Base-by-base conservation (phyloP, 257 asterid species). In the Jaltomata sinuosa region DNA sequence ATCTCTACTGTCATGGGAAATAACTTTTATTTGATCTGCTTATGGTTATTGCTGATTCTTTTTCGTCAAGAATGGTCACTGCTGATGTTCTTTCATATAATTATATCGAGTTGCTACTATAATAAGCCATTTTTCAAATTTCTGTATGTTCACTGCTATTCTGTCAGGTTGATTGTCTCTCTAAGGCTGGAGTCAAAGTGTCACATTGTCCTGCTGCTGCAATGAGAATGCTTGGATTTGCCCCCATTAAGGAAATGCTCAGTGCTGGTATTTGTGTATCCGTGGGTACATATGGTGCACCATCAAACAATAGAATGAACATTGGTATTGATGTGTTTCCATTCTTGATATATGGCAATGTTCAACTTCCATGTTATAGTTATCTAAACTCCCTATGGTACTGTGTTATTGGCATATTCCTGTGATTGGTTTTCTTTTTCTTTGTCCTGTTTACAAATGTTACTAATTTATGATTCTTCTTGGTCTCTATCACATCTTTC, bases 141-240 rank as follows among this genome's bases (percentile, higher is more conserved):
- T 34, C 15, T 68, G n/a, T 12, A 2, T 2, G 29, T 80, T 34
- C 21, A 21, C 53, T 55, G 34, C 53, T 80, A 9, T 54, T 80
- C 84, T 87, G 49, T 87, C 91, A 94, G 98, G 79, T 94, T 82
- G 88, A 80, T 83, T 85, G 86, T 82, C 91, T 94, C 34, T 82
- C 94, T 42, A 85, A 85, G 87, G 87, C 91, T 18, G 96, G 94
- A 74, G 98, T 93, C 32, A 94, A 94, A 91, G 97, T 92, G 36
- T 94, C 97, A 34, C 98, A 93, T 64, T 93, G 97, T 85, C 97
- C 98, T 86, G 97, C 98, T 91, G 91, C 97, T 86, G 97, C 97
- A 59, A 94, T 93, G 98, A 97, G 85, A 49, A 91, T 92, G 97
- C 96, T 93, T 27, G 97, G 97, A 65, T 94, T 93, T 83, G 91